These are phyloP conservation scores for Sclerotinia sclerotiorum DNA, from an alignment of 2,329 filamentous ascomycete genomes.

Conservation along the genomic window DNA sequence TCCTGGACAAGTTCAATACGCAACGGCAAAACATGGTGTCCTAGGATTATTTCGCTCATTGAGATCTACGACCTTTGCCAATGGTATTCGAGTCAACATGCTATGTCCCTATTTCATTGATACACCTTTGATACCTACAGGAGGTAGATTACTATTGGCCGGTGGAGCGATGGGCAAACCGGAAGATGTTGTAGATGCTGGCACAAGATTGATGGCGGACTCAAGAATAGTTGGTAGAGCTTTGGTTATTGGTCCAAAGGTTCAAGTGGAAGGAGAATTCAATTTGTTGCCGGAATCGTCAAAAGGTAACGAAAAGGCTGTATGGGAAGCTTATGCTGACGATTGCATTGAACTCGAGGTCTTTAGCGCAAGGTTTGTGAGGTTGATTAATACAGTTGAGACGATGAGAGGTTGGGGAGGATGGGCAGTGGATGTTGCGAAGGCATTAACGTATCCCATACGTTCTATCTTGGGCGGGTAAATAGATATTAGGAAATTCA, in stretches of 20 bases:
- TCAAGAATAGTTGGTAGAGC: conserved; percentile 55
- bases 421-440: conserved; percentile 36
- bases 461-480: not conserved
- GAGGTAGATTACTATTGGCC: conserved; percentile 53
- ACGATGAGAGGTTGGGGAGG: conserved; percentile 54
- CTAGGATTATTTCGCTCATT: conserved; percentile 63
- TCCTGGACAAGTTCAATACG: conserved; percentile 53
- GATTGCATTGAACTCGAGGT: conserved; percentile 58
- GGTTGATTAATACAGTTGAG: conserved; percentile 53
- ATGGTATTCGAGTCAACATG: conserved; percentile 62
- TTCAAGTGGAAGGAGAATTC: conserved; percentile 48
- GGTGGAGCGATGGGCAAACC: conserved; percentile 53
- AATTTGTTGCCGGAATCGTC: conserved; percentile 29
- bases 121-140: conserved; percentile 55
- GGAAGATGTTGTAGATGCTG: conserved; percentile 64
- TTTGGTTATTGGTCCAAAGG: conserved; percentile 57
- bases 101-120: conserved; percentile 67
- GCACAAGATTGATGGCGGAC: conserved; percentile 61
- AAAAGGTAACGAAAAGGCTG: conserved; percentile 44
- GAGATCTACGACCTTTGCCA: conserved; percentile 49
- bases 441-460: conserved; percentile 32
- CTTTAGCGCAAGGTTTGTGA: conserved; percentile 55
- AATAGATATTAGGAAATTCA: not conserved
- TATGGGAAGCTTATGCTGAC: conserved; percentile 62
- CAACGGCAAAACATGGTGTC: conserved; percentile 64